A percentile compares a stretch with the other conserved stretches of the same genome.
Evolutionary conservation across 75 land plant genomes (phyloP).

Genomic region (Selaginella tamariscina): DNA sequence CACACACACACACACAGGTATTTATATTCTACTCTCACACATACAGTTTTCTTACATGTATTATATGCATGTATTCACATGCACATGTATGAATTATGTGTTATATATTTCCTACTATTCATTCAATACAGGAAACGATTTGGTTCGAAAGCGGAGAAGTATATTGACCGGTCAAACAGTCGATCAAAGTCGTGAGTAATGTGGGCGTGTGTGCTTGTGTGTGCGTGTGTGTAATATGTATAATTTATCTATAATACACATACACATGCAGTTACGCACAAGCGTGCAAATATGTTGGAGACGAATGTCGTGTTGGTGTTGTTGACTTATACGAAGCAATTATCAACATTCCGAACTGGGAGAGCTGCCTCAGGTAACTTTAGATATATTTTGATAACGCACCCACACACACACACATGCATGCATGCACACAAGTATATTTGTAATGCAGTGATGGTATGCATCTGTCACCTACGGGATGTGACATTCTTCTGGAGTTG

Average conservation of each 20-base stretch:
- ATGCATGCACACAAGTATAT: not conserved
- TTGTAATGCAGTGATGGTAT: conserved; percentile 66
- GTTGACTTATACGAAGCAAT: conserved; percentile 69
- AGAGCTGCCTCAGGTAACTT: conserved; percentile 69
- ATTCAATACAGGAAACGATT: conserved; percentile 17
- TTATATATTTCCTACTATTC: not conserved
- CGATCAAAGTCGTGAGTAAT: conserved; percentile 37
- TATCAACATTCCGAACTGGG: conserved; percentile 52
- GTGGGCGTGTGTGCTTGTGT: too few relatives aligned
- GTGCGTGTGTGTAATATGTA: too few relatives aligned
- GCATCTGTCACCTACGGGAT: conserved; percentile 70
- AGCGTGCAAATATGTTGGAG: conserved; percentile 54
- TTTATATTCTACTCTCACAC: too few relatives aligned
- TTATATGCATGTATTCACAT: not conserved
- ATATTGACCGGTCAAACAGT: conserved; percentile 63
- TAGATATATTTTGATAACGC: not conserved
- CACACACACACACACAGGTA: too few relatives aligned
- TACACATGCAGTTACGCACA: too few relatives aligned
- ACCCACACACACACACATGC: not conserved
- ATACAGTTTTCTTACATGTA: not conserved
- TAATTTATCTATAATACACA: too few relatives aligned
- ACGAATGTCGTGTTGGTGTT: conserved; percentile 44
- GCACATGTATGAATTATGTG: not conserved
- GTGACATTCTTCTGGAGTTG: conserved; percentile 66
- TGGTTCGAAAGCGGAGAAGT: conserved; percentile 25